Base-by-base conservation (phyloP, 176 grass and related monocot genomes). In the Cymbopogon citratus region DNA sequence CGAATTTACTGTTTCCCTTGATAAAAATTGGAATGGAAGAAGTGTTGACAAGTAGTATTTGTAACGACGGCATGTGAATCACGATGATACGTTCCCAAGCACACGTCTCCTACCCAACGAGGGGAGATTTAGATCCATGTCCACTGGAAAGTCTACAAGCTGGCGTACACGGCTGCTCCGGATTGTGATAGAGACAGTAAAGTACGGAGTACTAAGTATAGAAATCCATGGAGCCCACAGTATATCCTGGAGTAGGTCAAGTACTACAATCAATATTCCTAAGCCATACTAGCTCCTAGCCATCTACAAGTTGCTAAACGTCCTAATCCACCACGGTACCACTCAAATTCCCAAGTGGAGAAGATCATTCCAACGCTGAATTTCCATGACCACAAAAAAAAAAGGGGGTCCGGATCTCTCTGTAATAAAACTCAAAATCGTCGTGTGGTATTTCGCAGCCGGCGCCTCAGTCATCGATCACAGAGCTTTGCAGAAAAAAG, bases 131-230 rank as follows among this genome's bases (percentile, higher is more conserved):
- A 45, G 10, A 66, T 31, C 48, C 12, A 36, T 25, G 14, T 66
- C 12, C 18, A 35, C 11, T 21, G 44, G 21, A 52, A 52, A 21
- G 6, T 54, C 18, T 8, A 54, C 51, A n/a, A 48, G 28, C 65
- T 82, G 52, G 79, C 49, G 79, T 83, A 15, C 79, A 77, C 73
- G 80, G 76, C 76, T 64, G 25, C 59, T 31, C 16, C 7, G 19
- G 25, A 18, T 28, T 28, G 36, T 0, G 10, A 66, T 12, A 21
- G 57, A 0, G 31, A 33, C 31, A 33, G 31, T 33, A 33, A 33
- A 33, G 31, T 33, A 33, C n/a, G n/a, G n/a, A n/a, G n/a, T 33
- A 33, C 31, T n/a, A n/a, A n/a, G n/a, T n/a, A n/a, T n/a, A n/a
- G 3, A 29, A 75, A 75, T 19, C 25, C 26, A 57, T 66, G 60